A percentile compares a stretch with the other conserved stretches of the same genome.
These are phyloP conservation scores for Plasmopara muralis DNA, from an alignment of 352 stramenopile species.

Conservation along the genomic window DNA sequence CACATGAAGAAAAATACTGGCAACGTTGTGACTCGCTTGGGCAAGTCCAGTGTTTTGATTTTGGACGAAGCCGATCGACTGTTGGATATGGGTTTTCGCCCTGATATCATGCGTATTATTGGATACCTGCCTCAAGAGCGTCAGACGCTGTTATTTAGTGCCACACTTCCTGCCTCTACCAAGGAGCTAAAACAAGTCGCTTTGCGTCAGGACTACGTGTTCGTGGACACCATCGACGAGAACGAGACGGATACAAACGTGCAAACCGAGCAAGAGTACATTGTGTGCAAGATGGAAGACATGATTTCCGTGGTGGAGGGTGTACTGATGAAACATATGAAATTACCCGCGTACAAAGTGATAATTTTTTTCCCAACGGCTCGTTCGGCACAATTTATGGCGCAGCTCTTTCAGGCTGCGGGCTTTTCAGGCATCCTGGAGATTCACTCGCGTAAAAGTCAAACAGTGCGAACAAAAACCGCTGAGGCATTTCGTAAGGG, in stretches of 20 bases:
- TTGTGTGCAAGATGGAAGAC: slow-evolving; percentile 63
- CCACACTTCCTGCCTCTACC: slow-evolving; percentile 87
- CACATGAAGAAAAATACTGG: slow-evolving; percentile 91
- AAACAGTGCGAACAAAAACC: slow-evolving; percentile 82
- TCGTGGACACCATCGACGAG: slow-evolving; percentile 90
- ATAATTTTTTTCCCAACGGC: slow-evolving; percentile 93
- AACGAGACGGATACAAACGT: slow-evolving; percentile 87
- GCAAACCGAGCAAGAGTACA: slow-evolving; percentile 78
- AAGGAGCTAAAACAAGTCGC: slow-evolving; percentile 83
- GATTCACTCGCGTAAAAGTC: slow-evolving; percentile 95
- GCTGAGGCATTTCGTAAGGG: slow-evolving; percentile 84
- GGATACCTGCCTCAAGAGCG: slow-evolving; percentile 42
- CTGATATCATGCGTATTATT: slow-evolving; percentile 89
- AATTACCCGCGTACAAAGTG: slow-evolving; percentile 86
- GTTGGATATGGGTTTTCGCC: slow-evolving; percentile 95
- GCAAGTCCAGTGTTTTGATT: slow-evolving; percentile 50
- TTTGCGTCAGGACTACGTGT: slow-evolving; percentile 77
- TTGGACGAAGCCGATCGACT: slow-evolving; percentile 96
- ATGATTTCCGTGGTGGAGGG: slow-evolving; percentile 66
- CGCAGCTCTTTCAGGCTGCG: slow-evolving; percentile 79
- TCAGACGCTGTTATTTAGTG: slow-evolving; percentile 95
- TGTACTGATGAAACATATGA: slow-evolving; percentile 75
- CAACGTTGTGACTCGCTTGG: slow-evolving; percentile 61
- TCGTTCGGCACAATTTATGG: slow-evolving; percentile 81
- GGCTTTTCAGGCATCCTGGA: slow-evolving; percentile 82